phyloP scores from a whole-genome alignment of 2,329 filamentous ascomycete genomes.

The Fusarium papillatum region DNA sequence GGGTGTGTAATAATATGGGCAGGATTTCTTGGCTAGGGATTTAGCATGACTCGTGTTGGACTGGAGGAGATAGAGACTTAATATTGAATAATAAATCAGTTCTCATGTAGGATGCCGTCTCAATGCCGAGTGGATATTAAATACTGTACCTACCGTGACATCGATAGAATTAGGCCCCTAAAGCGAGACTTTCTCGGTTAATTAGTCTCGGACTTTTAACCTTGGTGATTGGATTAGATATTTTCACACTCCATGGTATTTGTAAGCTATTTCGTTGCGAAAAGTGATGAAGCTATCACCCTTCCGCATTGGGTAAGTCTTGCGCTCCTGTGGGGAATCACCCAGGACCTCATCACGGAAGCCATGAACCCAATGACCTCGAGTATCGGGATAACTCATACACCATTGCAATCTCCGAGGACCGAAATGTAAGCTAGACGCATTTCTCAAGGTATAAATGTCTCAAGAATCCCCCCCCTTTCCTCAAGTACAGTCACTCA shows the following conservation, averaged over 20 bases:
- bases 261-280: not conserved
- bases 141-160: not conserved
- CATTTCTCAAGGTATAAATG: not conserved
- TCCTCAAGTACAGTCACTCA: not conserved
- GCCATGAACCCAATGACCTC: not conserved
- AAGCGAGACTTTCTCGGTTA: not conserved
- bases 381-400: not conserved
- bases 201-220: not conserved
- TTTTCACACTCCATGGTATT: not conserved
- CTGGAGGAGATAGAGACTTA: not conserved
- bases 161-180: too few species aligned
- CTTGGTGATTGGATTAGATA: not conserved
- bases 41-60: not conserved
- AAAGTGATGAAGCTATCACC: not conserved
- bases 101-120: not conserved
- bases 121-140: not conserved
- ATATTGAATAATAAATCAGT: not conserved
- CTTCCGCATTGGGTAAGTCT: constrained; percentile 5
- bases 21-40: not conserved
- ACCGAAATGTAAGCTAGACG: not conserved
- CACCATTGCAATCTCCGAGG: not conserved
- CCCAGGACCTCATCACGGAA: not conserved
- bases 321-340: not conserved
- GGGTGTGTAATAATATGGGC: constrained; percentile 5
- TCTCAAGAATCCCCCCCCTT: not conserved